A percentile compares a stretch with the other conserved stretches of the same genome.
phyloP scores from a whole-genome alignment of 1,139 yeast species.

The Nakaseomyces kungkrabaensis region DNA sequence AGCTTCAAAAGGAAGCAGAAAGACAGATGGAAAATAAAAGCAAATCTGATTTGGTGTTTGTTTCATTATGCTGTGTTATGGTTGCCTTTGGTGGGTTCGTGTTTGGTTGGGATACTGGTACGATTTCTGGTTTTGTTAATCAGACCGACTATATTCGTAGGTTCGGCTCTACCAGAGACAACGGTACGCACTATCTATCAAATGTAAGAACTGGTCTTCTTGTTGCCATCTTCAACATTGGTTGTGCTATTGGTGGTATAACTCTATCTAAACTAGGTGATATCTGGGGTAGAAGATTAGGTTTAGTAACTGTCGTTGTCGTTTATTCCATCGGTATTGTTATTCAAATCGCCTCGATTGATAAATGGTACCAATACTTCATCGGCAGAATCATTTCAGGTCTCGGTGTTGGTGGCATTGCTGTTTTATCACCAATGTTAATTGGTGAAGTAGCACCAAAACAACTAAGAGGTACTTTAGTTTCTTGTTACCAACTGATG shows the following conservation, averaged over 20 bases:
- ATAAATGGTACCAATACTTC: slow-evolving; percentile 42
- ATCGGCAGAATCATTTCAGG: slow-evolving; percentile 59
- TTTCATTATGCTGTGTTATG: slow-evolving; percentile 35
- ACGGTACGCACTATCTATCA: slow-evolving; percentile 34
- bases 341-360: slow-evolving; percentile 49
- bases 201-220: slow-evolving; percentile 51
- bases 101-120: slow-evolving; percentile 73
- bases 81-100: slow-evolving; percentile 64
- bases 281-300: slow-evolving; percentile 50
- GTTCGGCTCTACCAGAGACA: slow-evolving; percentile 35
- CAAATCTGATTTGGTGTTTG: slow-evolving; percentile 28
- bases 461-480: slow-evolving; percentile 57
- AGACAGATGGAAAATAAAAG: slow-evolving; percentile 9
- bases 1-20: slow-evolving; percentile 12
- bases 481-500: slow-evolving; percentile 54
- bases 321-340: slow-evolving; percentile 52
- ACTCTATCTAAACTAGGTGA: slow-evolving; percentile 46
- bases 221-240: slow-evolving; percentile 57
- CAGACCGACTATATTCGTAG: slow-evolving; percentile 51
- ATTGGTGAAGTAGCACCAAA: slow-evolving; percentile 58
- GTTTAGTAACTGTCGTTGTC: slow-evolving; percentile 44
- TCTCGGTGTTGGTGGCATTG: slow-evolving; percentile 52
- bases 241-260: slow-evolving; percentile 58
- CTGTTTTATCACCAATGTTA: slow-evolving; percentile 53
- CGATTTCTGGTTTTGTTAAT: slow-evolving; percentile 67